Percentiles rank a stretch among this genome's conserved stretches.
Conservation (phyloP, 805 yeast genomes). For the Candida suzukii region DNA sequence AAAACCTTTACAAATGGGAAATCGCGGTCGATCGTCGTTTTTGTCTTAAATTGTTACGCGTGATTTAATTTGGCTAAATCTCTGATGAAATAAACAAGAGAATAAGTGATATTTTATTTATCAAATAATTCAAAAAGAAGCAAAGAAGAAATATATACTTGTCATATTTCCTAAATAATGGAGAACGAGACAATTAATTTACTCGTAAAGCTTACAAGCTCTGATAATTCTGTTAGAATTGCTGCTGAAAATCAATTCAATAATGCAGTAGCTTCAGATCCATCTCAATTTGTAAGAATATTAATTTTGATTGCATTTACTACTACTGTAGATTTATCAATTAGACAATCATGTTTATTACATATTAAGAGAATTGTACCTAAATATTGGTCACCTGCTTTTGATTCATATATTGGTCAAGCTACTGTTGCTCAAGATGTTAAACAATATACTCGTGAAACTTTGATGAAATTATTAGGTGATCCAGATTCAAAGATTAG, state of each 20-base stretch:
- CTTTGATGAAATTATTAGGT: constrained; percentile 42
- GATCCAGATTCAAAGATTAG: constrained; percentile 52
- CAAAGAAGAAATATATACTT: too few relatives aligned
- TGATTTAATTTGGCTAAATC: too few relatives aligned
- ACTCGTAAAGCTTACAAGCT: constrained; percentile 10
- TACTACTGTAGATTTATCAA: constrained; percentile 21
- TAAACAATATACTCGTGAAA: constrained; percentile 44
- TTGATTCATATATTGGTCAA: constrained; percentile 65
- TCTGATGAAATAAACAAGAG: too few relatives aligned
- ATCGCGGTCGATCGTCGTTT: too few relatives aligned
- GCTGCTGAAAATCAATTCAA: constrained; percentile 46
- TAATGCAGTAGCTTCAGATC: constrained; percentile 35
- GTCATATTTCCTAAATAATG: not conserved
- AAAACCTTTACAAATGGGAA: too few relatives aligned
- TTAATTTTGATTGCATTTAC: constrained; percentile 35
- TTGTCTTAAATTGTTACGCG: too few relatives aligned
- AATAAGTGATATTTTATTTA: too few relatives aligned
- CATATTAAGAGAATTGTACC: constrained; percentile 65
- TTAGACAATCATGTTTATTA: constrained; percentile 58
- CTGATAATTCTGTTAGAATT: constrained; percentile 47
- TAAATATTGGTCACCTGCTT: constrained; percentile 76
- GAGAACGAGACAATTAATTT: not conserved
- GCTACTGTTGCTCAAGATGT: constrained; percentile 43
- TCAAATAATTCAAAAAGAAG: too few relatives aligned
- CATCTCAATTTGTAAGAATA: constrained; percentile 36